phyloP scores from a whole-genome alignment of 2,329 filamentous ascomycete genomes.

The Fusarium nisikadoi region DNA sequence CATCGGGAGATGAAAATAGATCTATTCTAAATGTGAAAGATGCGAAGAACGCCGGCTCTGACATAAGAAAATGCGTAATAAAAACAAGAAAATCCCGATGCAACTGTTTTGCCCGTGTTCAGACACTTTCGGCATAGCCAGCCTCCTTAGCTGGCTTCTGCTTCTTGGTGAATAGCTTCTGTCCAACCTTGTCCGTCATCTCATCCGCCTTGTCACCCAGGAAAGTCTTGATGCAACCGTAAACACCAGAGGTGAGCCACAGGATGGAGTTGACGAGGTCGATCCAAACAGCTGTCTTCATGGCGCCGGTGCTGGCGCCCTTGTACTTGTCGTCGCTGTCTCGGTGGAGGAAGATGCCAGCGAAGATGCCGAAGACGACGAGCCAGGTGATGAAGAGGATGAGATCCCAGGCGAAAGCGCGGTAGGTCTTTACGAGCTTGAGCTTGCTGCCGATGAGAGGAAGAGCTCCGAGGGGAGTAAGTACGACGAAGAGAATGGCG shows the following conservation, averaged over 20 bases:
- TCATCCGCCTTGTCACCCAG: conserved; percentile 55
- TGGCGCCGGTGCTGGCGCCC: conserved; percentile 56
- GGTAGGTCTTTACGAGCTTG: conserved; percentile 53
- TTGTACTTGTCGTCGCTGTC: conserved; percentile 63
- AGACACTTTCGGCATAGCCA: conserved; percentile 48
- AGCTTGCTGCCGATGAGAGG: conserved; percentile 48
- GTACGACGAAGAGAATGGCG: conserved; percentile 54
- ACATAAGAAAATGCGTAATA: conserved; percentile 15
- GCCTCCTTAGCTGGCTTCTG: conserved; percentile 39
- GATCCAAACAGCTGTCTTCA: conserved; percentile 80
- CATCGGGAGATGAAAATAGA: not conserved
- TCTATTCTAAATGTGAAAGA: conserved; percentile 2
- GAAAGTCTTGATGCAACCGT: conserved; percentile 55
- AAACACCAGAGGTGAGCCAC: conserved; percentile 65
- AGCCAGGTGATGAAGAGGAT: conserved; percentile 65
- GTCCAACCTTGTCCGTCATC: conserved; percentile 51
- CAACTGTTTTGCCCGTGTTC: not conserved
- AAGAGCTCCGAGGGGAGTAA: conserved; percentile 51
- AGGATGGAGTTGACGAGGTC: conserved; percentile 74
- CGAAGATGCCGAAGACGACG: conserved; percentile 77
- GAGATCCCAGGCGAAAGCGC: conserved; percentile 58
- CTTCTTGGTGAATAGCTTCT: conserved; percentile 53
- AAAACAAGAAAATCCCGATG: not conserved
- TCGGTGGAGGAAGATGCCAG: conserved; percentile 73
- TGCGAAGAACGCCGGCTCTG: conserved; percentile 21